Percentiles rank a stretch among this genome's conserved stretches.
Evolutionary conservation across 176 grass and related monocot species (phyloP).

Genomic region (Lolium rigidum): DNA sequence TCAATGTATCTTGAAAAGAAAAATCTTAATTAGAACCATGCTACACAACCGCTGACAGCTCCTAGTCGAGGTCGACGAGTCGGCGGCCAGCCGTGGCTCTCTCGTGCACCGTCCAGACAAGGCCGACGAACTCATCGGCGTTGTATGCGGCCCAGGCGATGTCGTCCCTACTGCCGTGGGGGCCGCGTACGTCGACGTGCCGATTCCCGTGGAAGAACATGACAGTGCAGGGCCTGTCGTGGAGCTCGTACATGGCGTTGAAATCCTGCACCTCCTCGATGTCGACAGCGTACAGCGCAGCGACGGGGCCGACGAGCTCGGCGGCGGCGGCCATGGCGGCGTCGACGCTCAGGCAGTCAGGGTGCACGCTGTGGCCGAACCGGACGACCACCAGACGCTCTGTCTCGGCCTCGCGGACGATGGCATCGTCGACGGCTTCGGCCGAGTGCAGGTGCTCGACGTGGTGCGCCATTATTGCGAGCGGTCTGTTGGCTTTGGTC

Average conservation of each 20-base stretch:
- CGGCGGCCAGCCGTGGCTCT: conserved; percentile 4
- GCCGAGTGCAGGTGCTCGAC: conserved; percentile 11
- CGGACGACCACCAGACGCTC: conserved; percentile 13
- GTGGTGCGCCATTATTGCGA: background rate
- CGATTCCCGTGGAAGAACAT: conserved; percentile 15
- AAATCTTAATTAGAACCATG: background rate
- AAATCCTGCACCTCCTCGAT: conserved; percentile 18
- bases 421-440: conserved; percentile 5
- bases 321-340: conserved; percentile 2
- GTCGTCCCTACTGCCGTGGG: background rate
- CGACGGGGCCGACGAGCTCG: background rate
- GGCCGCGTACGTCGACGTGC: background rate
- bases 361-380: background rate
- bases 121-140: background rate
- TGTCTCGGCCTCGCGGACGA: background rate
- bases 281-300: conserved; percentile 25
- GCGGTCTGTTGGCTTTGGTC: background rate
- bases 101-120: background rate
- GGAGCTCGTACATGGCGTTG: conserved; percentile 6
- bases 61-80: background rate
- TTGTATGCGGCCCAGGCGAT: background rate
- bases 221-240: background rate
- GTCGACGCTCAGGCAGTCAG: background rate
- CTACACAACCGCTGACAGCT: background rate
- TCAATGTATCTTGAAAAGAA: background rate